A percentile compares a stretch with the other conserved stretches of the same genome.
phyloP scores from a whole-genome alignment of 1,284 basidiomycete species.

The Pyrrhoderma noxium region DNA sequence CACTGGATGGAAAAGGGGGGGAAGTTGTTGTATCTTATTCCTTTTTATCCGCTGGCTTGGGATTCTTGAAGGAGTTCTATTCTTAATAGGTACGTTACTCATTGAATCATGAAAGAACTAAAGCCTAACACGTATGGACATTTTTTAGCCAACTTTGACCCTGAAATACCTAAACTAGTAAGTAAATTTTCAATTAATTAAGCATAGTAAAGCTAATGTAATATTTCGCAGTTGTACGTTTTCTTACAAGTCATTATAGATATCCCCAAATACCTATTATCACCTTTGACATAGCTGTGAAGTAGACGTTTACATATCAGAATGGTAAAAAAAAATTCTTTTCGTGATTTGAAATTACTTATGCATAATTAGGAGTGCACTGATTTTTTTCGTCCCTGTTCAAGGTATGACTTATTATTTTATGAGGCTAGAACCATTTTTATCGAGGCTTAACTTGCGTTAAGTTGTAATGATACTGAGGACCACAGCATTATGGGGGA shows the following conservation, averaged over 20 bases:
- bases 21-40: constrained; percentile 3
- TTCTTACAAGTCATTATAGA: no score
- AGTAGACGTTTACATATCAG: constrained; percentile 3
- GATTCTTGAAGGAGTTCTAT: constrained; percentile 4
- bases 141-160: not conserved
- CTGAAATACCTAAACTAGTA: not conserved
- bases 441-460: not conserved
- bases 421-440: not conserved
- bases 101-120: not conserved
- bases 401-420: constrained; percentile 6
- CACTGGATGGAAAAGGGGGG: not conserved
- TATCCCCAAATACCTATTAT: no score
- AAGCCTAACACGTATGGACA: no score
- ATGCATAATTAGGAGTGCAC: constrained; percentile 9
- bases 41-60: constrained; percentile 11
- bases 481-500: constrained; percentile 14
- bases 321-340: no score
- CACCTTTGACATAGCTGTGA: no score
- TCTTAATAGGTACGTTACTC: constrained; percentile 5
- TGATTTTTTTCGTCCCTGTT: constrained; percentile 11
- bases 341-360: no score
- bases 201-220: not conserved
- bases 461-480: constrained; percentile 12
- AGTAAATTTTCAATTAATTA: not conserved
- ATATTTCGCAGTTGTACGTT: no score